Percentiles rank a stretch among this genome's conserved stretches.
phyloP scores from a whole-genome alignment of 2,329 filamentous ascomycete genomes.

The Ophiosphaerella narmari region DNA sequence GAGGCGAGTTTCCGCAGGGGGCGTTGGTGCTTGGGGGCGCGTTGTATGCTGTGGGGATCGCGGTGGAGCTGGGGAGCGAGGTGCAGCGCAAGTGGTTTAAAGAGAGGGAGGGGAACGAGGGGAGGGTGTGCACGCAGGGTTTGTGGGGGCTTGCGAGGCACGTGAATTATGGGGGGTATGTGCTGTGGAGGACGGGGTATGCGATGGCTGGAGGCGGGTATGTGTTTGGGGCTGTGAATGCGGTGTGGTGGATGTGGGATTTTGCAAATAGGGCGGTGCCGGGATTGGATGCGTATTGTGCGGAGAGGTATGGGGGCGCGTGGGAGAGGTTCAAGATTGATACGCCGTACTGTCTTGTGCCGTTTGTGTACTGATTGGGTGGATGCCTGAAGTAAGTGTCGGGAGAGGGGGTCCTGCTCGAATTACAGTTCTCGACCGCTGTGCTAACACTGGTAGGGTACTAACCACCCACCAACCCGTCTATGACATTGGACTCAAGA shows the following conservation, averaged over 20 bases:
- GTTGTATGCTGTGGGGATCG: slow-evolving; percentile 58
- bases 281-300: slow-evolving; percentile 56
- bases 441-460: too few species aligned
- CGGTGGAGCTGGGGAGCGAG: slow-evolving; percentile 61
- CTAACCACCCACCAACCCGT: too few species aligned
- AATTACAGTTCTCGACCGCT: too few species aligned
- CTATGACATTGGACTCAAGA: too few species aligned
- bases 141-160: slow-evolving; percentile 57
- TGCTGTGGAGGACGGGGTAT: slow-evolving; percentile 57
- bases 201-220: slow-evolving; percentile 56
- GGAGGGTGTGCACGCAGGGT: slow-evolving; percentile 57
- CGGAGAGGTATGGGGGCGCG: slow-evolving; percentile 46
- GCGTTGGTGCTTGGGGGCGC: slow-evolving; percentile 54
- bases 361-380: slow-evolving; percentile 33
- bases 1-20: slow-evolving; percentile 46
- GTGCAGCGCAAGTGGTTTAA: slow-evolving; percentile 61
- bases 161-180: slow-evolving; percentile 61
- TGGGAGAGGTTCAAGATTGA: slow-evolving; percentile 49
- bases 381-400: background rate
- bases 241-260: slow-evolving; percentile 52
- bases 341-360: slow-evolving; percentile 45
- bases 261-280: slow-evolving; percentile 53
- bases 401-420: too few species aligned
- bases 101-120: slow-evolving; percentile 55
- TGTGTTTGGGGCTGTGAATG: slow-evolving; percentile 49